phyloP scores from a whole-genome alignment of 345 rosid species.

The Linum usitatissimum region DNA sequence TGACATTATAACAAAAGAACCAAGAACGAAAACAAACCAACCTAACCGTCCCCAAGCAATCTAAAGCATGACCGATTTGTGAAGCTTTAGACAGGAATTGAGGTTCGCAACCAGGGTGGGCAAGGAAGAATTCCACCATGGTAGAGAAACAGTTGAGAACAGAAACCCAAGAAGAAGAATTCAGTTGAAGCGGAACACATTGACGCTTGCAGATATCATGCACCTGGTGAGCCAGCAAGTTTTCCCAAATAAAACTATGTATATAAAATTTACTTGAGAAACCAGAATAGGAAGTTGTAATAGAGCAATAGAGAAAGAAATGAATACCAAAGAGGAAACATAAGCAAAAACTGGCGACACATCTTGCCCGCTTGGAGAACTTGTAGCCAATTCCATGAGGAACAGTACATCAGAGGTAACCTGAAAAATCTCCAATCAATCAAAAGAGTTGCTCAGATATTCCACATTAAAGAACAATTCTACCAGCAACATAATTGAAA shows the following conservation, averaged over 20 bases:
- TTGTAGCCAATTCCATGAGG: constrained; percentile 53
- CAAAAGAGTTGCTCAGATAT: neutral
- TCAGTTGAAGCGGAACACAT: constrained; percentile 43
- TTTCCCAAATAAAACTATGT: neutral
- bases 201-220: constrained; percentile 33
- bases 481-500: neutral
- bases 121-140: constrained; percentile 40
- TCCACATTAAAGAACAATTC: neutral
- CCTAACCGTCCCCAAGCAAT: constrained; percentile 68
- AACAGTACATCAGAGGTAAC: constrained; percentile 58
- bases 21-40: constrained; percentile 10
- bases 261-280: neutral
- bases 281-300: neutral
- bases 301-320: neutral
- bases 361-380: constrained; percentile 25
- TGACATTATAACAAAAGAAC: too few relatives aligned
- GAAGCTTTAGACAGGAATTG: constrained; percentile 24
- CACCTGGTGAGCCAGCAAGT: constrained; percentile 26
- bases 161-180: constrained; percentile 42
- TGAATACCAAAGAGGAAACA: constrained; percentile 47
- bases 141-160: constrained; percentile 40
- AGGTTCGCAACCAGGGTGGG: constrained; percentile 24
- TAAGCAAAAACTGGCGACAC: constrained; percentile 24
- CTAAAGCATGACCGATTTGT: constrained; percentile 35
- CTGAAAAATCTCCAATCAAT: constrained; percentile 15